A percentile compares a stretch with the other conserved stretches of the same genome.
phyloP scores from a whole-genome alignment of 306 rosid species.

The Gleditsia sinensis region DNA sequence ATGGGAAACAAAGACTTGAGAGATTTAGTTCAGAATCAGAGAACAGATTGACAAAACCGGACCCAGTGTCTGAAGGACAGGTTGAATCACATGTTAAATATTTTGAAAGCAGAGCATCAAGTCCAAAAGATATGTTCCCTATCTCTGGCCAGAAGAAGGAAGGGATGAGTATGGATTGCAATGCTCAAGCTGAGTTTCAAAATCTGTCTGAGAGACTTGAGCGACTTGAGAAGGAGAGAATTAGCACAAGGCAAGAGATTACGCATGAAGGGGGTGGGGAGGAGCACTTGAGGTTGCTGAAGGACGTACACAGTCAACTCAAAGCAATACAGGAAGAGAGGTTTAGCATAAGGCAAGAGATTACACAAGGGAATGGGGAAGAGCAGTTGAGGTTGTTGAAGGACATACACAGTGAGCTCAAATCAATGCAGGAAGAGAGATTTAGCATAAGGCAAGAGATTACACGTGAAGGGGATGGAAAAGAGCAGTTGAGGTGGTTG shows the following conservation, averaged over 20 bases:
- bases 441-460: constrained; percentile 55
- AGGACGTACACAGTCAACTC: constrained; percentile 66
- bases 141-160: constrained; percentile 35
- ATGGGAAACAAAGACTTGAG: constrained; percentile 37
- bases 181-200: constrained; percentile 46
- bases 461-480: constrained; percentile 47
- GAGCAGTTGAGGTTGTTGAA: constrained; percentile 71
- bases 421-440: constrained; percentile 54
- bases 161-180: constrained; percentile 34
- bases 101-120: constrained; percentile 35
- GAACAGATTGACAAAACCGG: constrained; percentile 54
- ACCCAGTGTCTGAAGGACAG: constrained; percentile 43
- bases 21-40: constrained; percentile 44
- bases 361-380: constrained; percentile 50
- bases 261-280: constrained; percentile 49
- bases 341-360: constrained; percentile 52
- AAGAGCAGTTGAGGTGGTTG: constrained; percentile 67
- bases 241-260: constrained; percentile 57
- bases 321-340: constrained; percentile 56
- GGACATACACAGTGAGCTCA: constrained; percentile 67
- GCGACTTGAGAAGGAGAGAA: constrained; percentile 55
- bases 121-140: constrained; percentile 33
- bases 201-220: constrained; percentile 51
- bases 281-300: constrained; percentile 69
- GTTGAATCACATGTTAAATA: constrained; percentile 32